Conservation (phyloP, 495 filamentous ascomycete species). For the Bathelium albidoporum region DNA sequence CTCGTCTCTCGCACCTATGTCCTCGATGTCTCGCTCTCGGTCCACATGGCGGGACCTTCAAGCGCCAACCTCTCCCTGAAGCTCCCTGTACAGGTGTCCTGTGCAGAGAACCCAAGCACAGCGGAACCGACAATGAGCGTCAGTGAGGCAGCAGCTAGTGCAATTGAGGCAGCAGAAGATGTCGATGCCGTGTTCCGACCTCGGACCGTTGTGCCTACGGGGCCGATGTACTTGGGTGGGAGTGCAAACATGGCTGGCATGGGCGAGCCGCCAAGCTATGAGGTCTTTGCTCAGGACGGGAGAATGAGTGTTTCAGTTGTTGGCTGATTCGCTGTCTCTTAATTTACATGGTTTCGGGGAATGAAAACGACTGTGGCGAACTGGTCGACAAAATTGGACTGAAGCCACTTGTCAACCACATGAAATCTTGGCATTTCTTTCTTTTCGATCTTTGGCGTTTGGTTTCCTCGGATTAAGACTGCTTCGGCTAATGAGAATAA, state of each 20-base stretch:
- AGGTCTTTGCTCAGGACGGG: not conserved
- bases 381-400: not conserved
- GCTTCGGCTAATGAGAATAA: not conserved
- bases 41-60: constrained; percentile 47
- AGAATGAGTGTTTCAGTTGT: not conserved
- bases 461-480: not conserved
- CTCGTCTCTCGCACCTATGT: constrained; percentile 69
- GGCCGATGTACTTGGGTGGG: not conserved
- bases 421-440: not conserved
- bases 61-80: constrained; percentile 52
- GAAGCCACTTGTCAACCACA: not conserved
- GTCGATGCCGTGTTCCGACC: constrained; percentile 1
- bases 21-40: constrained; percentile 55
- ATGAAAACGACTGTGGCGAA: not conserved
- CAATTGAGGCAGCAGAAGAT: not conserved
- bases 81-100: constrained; percentile 66
- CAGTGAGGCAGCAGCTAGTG: not conserved
- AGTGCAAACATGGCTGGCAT: not conserved
- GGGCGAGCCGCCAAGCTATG: not conserved
- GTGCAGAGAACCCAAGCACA: not conserved
- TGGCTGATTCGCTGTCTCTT: not conserved
- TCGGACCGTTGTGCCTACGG: constrained; percentile 2
- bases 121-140: constrained; percentile 15
- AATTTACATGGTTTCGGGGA: not conserved
- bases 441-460: too few relatives aligned